phyloP scores from a whole-genome alignment of 805 yeast species.

The Candida pseudoglaebosa region DNA sequence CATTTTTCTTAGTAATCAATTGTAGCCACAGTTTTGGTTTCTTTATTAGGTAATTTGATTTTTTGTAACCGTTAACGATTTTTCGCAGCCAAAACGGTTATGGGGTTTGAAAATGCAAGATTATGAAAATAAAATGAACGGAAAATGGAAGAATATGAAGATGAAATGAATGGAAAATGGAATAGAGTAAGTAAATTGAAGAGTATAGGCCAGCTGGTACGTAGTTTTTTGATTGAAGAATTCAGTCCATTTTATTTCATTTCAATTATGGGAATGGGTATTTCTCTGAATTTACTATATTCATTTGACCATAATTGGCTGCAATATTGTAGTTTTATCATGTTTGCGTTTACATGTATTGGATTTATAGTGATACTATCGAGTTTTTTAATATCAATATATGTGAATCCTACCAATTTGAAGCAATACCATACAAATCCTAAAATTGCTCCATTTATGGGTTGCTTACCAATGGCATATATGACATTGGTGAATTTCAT shows the following conservation, averaged over 20 bases:
- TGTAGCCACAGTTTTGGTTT: not conserved
- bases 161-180: too few relatives aligned
- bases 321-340: slow-evolving; percentile 49
- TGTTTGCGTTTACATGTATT: slow-evolving; percentile 56
- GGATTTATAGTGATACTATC: slow-evolving; percentile 41
- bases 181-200: not conserved
- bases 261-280: slow-evolving; percentile 67
- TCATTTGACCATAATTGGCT: slow-evolving; percentile 60
- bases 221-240: not conserved
- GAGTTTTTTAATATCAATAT: slow-evolving; percentile 28
- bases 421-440: slow-evolving; percentile 22
- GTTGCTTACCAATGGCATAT: slow-evolving; percentile 75
- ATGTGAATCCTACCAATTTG: slow-evolving; percentile 17
- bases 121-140: not conserved
- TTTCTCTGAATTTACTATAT: slow-evolving; percentile 54
- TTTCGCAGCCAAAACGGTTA: not conserved
- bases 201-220: not conserved
- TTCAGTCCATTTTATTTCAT: not conserved
- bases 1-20: too few relatives aligned
- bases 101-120: not conserved
- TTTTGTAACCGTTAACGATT: too few relatives aligned
- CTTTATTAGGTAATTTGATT: too few relatives aligned
- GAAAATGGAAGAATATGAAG: not conserved
- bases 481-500: slow-evolving; percentile 58
- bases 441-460: slow-evolving; percentile 55